Base-by-base conservation (phyloP, 208 protist species). In the Strigomonas culicis region DNA sequence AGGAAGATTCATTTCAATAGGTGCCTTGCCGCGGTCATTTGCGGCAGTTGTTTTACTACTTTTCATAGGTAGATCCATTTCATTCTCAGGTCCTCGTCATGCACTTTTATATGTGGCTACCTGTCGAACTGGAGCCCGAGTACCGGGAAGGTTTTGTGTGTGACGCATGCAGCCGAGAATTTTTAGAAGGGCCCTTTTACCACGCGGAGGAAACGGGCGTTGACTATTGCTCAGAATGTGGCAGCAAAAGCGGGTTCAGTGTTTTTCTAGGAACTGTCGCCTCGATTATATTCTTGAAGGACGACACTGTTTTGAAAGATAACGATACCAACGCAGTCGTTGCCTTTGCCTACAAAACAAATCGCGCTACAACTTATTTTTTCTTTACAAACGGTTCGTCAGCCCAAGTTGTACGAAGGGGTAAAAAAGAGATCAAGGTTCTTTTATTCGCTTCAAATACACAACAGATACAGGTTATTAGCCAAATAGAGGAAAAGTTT, bases 81-180 rank as follows among this genome's bases (percentile, higher is more conserved):
- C n/a, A n/a, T n/a, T n/a, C n/a, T n/a, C n/a, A n/a, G n/a, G n/a
- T n/a, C n/a, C n/a, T n/a, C n/a, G n/a, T 66, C 47, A 47, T 81
- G 58, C 47, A 67, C 25, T 81, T 73, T 71, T 71, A 68, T 64
- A 66, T 57, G 30, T 67, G 66, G 50, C 53, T 77, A n/a, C 75
- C 75, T n/a, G 31, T 70, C 24, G 51, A 63, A 34, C 24, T 70
- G 21, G 64, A 72, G 47, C 75, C 75, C 11, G 70, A 70, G 2
- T 80, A 80, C 55, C 30, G 32, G 46, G 47, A 60, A 1, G 75
- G 75, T 15, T 80, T 70, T 39, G 65, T 49, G n/a, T 80, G 75
- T 70, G 75, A 80, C 39, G 64, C 58, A 24, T 80, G 75, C 47
- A 66, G 61, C n/a, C 69, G 63, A 57, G 75, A 72, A 27, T 80